Base-by-base conservation (phyloP, 768 basidiomycete species). In the Termitomyces sp. region DNA sequence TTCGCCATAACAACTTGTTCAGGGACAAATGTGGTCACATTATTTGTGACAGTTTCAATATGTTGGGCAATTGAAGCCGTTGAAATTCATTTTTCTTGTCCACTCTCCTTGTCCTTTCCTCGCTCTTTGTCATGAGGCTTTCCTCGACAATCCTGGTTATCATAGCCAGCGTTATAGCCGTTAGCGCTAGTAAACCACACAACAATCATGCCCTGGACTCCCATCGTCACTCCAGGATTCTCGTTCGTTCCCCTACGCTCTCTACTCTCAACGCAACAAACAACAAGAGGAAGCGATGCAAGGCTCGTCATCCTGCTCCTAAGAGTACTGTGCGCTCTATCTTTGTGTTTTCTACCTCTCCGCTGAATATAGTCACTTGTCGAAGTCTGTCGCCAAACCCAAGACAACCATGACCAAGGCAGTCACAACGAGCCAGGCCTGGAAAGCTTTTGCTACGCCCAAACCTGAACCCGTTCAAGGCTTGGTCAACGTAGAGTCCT, bases 81-180 rank as follows among this genome's bases (percentile, higher is more conserved):
- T 42, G 20, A 22, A 42, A 33, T 54, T 43, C 44, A 59, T 61
- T 56, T 61, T 57, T 61, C 40, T 58, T 49, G 22, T 30, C 1
- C 30, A 30, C 36, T 58, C 49, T 43, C 53, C 30, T 60, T 56
- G 22, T 48, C 35, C 59, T 56, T 52, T 61, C 57, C 62, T n/a
- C 53, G 32, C 65, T 66, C 46, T 56, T 50, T 54, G 63, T 60
- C 58, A 82, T 83, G 82, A 81, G 76, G 73, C 58, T 78, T 60
- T 64, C 72, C 53, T 65, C 74, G 61, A 66, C 78, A 38, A 33
- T 76, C 42, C 57, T 78, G 50, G 68, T 66, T 40, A 59, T 77
- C 63, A 66, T 83, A 53, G 66, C 77, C 59, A 65, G 76, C 44
- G 58, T 69, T 50, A 56, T 71, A 16, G 55, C 68, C 20, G 70